Conservation (phyloP, 1,139 yeast species). For the Arxiozyma heterogenica region DNA sequence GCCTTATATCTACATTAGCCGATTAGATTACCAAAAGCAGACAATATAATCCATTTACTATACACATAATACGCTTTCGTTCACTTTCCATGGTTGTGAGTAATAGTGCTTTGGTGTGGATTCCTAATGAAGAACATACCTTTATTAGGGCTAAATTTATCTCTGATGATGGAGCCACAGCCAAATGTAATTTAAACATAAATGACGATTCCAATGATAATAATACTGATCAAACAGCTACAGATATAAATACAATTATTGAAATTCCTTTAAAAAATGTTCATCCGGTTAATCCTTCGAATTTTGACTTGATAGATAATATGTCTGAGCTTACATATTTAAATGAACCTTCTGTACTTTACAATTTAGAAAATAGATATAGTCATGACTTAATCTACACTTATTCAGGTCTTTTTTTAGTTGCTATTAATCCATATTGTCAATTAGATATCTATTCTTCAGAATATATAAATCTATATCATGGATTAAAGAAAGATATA, state of each 20-base stretch:
- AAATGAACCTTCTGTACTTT: constrained; percentile 88
- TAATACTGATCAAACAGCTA: constrained; percentile 9
- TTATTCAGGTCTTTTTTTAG: constrained; percentile 79
- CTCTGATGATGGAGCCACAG: constrained; percentile 10
- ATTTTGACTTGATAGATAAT: constrained; percentile 84
- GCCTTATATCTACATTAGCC: not conserved
- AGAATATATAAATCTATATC: constrained; percentile 48
- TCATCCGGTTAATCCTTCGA: constrained; percentile 65
- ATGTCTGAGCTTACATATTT: constrained; percentile 93
- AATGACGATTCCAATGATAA: constrained; percentile 9
- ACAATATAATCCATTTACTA: not conserved
- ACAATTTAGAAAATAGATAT: constrained; percentile 73
- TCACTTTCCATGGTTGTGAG: constrained; percentile 3
- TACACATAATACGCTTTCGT: not conserved
- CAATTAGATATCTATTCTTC: constrained; percentile 63
- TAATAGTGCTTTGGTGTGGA: constrained; percentile 58
- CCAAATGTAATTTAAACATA: constrained; percentile 13
- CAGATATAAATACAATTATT: constrained; percentile 28
- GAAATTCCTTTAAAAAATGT: constrained; percentile 44
- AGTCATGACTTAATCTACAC: constrained; percentile 70
- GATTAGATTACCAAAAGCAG: not conserved
- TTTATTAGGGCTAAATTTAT: constrained; percentile 63
- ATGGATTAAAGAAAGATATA: constrained; percentile 8
- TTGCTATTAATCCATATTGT: constrained; percentile 90
- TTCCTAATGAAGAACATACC: constrained; percentile 56